These are phyloP conservation scores for Backusella psychrophila DNA, from an alignment of 192 early-diverging fungal species.

Conservation along the genomic window DNA sequence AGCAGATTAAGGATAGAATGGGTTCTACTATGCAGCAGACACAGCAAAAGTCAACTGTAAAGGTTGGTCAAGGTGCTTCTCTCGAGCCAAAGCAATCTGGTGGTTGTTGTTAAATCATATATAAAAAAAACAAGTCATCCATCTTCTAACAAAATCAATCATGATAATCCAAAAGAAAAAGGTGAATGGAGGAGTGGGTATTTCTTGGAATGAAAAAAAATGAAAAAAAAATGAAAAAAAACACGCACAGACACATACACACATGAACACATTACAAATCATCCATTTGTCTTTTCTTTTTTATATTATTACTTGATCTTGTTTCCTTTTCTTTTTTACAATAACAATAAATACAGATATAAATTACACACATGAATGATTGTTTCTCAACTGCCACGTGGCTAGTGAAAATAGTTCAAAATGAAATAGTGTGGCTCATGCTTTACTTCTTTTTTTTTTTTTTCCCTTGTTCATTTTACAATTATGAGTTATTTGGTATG, in stretches of 20 bases:
- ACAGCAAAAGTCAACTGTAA: conserved; percentile 18
- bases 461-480: neutral
- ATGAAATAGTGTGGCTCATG: neutral
- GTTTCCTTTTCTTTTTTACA: neutral
- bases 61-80: conserved; percentile 10
- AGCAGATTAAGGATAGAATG: conserved; percentile 97
- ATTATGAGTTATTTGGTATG: neutral
- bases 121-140: conserved; percentile 12
- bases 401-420: neutral
- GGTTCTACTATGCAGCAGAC: conserved; percentile 31
- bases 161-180: neutral
- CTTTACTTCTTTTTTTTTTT: neutral
- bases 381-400: neutral
- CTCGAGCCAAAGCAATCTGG: conserved; percentile 1
- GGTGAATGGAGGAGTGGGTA: neutral
- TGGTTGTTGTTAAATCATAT: conserved; percentile 24
- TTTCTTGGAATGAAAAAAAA: neutral
- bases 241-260: neutral
- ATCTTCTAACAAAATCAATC: neutral
- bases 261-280: too few species aligned
- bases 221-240: neutral
- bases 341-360: neutral
- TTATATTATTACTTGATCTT: neutral
- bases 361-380: neutral
- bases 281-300: neutral